Conservation (phyloP, 192 early-diverging fungal genomes). For the Podila clonocystis region DNA sequence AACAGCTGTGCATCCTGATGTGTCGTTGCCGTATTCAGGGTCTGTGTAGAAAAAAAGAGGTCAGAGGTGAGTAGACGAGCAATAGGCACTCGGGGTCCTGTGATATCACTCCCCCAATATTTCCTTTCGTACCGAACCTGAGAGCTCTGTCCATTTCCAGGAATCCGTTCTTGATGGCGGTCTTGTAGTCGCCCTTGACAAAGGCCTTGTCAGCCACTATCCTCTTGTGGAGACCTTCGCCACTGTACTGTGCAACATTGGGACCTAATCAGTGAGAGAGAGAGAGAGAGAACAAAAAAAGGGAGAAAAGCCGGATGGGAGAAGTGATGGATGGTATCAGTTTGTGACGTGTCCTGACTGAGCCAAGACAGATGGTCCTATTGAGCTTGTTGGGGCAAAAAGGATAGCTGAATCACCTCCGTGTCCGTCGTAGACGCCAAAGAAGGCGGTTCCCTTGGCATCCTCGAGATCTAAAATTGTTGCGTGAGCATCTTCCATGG, state of each 20-base stretch:
- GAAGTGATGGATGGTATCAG: neutral
- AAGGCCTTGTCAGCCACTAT: constrained; percentile 75
- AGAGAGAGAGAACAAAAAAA: neutral
- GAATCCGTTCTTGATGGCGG: constrained; percentile 88
- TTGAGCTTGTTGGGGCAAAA: neutral
- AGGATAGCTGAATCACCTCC: constrained; percentile 66
- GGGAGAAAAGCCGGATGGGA: neutral
- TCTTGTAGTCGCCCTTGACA: constrained; percentile 70
- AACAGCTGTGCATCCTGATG: constrained; percentile 98
- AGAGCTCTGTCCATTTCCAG: constrained; percentile 83
- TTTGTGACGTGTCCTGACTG: neutral
- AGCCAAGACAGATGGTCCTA: neutral
- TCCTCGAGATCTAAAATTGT: constrained; percentile 79
- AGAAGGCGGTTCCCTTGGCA: constrained; percentile 80
- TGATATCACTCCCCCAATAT: too few relatives aligned
- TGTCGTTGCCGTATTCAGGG: constrained; percentile 79
- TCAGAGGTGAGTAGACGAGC: neutral
- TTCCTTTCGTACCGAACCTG: constrained; percentile 65
- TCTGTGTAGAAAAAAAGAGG: constrained; percentile 55
- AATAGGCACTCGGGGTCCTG: too few relatives aligned
- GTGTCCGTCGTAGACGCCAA: constrained; percentile 97
- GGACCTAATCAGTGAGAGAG: constrained; percentile 52
- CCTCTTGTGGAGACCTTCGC: constrained; percentile 77
- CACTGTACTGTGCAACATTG: constrained; percentile 86
- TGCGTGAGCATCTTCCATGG: constrained; percentile 99